These are phyloP conservation scores for Hymenoscyphus occultus DNA, from an alignment of 2,329 filamentous ascomycete species.

Conservation along the genomic window DNA sequence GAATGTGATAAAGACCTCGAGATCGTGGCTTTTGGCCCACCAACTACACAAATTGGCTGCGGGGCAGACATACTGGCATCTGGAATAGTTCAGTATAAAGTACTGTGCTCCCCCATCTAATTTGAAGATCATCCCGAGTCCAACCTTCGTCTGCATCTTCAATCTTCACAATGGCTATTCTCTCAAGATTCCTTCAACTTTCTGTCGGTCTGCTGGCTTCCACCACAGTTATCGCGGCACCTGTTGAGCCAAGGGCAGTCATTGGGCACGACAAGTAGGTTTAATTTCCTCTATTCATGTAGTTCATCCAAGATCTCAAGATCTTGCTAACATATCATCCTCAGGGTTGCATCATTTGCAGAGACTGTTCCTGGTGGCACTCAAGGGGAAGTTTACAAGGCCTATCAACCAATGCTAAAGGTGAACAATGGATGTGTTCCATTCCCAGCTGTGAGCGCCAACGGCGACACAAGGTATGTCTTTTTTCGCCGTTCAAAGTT, in stretches of 20 bases:
- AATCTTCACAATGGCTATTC: slow-evolving; percentile 5
- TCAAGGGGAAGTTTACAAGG: not conserved
- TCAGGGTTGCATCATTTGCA: not conserved
- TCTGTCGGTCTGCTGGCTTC: slow-evolving; percentile 6
- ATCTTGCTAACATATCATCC: not conserved
- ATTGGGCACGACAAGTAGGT: not conserved
- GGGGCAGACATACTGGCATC: not conserved
- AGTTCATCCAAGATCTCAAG: not conserved
- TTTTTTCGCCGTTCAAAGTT: not conserved
- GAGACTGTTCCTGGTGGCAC: not conserved
- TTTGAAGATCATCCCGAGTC: not conserved
- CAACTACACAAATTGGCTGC: not conserved
- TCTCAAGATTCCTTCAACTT: slow-evolving; percentile 5
- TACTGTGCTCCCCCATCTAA: not conserved
- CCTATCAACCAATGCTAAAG: not conserved
- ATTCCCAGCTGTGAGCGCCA: not conserved
- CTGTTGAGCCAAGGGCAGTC: not conserved
- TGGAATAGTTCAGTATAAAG: not conserved
- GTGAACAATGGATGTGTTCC: slow-evolving; percentile 4
- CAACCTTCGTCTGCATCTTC: not conserved
- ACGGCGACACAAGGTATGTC: not conserved
- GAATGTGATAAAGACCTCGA: not conserved
- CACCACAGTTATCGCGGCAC: not conserved
- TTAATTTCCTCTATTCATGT: not conserved
- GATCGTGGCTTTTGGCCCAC: not conserved